These are phyloP conservation scores for Abortiporus biennis DNA, from an alignment of 1,284 basidiomycete genomes.

Conservation along the genomic window DNA sequence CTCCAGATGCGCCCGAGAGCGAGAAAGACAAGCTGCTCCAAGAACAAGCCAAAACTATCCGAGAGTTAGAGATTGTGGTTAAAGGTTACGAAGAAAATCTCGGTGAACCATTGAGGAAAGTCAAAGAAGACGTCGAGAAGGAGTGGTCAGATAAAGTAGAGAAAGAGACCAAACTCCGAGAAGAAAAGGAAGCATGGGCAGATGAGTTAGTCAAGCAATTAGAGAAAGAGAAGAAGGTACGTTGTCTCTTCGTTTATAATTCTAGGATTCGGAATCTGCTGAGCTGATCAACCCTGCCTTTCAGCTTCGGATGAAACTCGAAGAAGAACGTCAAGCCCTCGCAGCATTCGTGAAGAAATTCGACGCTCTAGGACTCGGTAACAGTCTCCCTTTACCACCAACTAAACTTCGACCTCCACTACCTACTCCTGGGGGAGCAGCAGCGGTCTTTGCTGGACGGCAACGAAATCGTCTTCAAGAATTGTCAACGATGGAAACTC, in stretches of 20 bases:
- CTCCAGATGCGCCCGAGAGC: conserved; percentile 49
- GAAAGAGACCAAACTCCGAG: conserved; percentile 48
- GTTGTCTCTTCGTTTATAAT: conserved; percentile 12
- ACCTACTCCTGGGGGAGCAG: conserved; percentile 44
- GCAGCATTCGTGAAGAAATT: conserved; percentile 74
- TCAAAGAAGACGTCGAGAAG: conserved; percentile 75
- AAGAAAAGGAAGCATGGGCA: conserved; percentile 69
- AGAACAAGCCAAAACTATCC: conserved; percentile 63
- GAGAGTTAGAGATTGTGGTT: conserved; percentile 67
- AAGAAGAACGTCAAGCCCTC: conserved; percentile 69
- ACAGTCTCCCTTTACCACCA: conserved; percentile 31
- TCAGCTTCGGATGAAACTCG: conserved; percentile 49
- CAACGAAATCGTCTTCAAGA: conserved; percentile 26
- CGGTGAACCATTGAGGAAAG: conserved; percentile 64
- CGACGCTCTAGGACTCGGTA: conserved; percentile 52
- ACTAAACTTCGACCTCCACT: conserved; percentile 36
- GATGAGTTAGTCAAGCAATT: conserved; percentile 63
- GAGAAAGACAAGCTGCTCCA: conserved; percentile 69
- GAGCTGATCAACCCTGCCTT: background rate
- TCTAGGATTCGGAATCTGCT: background rate
- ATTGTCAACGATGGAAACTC: conserved; percentile 20
- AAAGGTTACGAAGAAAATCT: conserved; percentile 66
- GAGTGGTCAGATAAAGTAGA: conserved; percentile 68
- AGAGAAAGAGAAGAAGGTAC: conserved; percentile 67
- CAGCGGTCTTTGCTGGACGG: conserved; percentile 41